These are phyloP conservation scores for Toxicodendron radicans DNA, from an alignment of 345 rosid species.

Conservation along the genomic window DNA sequence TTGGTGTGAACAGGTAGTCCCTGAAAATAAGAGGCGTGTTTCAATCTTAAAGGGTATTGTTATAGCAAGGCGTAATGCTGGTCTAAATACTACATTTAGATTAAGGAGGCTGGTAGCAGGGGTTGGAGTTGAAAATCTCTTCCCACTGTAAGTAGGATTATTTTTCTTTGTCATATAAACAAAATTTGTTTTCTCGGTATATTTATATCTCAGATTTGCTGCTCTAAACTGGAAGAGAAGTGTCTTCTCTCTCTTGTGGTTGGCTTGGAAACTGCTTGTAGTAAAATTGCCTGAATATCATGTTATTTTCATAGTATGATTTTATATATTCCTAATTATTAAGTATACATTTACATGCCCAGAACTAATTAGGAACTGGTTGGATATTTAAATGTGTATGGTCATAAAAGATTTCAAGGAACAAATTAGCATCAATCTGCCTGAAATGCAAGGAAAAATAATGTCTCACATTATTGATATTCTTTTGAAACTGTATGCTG, in stretches of 20 bases:
- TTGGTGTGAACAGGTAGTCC: slow-evolving; percentile 73
- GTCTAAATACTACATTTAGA: slow-evolving; percentile 78
- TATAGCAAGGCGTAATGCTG: slow-evolving; percentile 93
- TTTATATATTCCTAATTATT: background rate
- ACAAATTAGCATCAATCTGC: background rate
- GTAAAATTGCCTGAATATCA: background rate
- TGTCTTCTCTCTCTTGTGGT: background rate
- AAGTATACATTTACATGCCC: background rate
- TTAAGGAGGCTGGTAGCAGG: slow-evolving; percentile 93
- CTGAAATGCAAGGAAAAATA: background rate
- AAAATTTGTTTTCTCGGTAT: background rate
- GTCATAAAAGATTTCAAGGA: background rate
- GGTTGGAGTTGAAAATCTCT: slow-evolving; percentile 86
- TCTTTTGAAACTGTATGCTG: background rate
- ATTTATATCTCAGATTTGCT: background rate
- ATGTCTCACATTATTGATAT: background rate
- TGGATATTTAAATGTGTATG: background rate
- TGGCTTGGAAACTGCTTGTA: background rate
- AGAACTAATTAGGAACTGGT: background rate
- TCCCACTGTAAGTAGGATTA: slow-evolving; percentile 66
- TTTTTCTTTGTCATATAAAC: background rate
- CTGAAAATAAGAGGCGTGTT: slow-evolving; percentile 87
- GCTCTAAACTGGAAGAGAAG: background rate
- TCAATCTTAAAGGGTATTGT: slow-evolving; percentile 76
- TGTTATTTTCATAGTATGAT: background rate